A percentile compares a stretch with the other conserved stretches of the same genome.
Evolutionary conservation across 805 yeast genomes (phyloP).

Genomic region (Blastobotrys chiropterorum): DNA sequence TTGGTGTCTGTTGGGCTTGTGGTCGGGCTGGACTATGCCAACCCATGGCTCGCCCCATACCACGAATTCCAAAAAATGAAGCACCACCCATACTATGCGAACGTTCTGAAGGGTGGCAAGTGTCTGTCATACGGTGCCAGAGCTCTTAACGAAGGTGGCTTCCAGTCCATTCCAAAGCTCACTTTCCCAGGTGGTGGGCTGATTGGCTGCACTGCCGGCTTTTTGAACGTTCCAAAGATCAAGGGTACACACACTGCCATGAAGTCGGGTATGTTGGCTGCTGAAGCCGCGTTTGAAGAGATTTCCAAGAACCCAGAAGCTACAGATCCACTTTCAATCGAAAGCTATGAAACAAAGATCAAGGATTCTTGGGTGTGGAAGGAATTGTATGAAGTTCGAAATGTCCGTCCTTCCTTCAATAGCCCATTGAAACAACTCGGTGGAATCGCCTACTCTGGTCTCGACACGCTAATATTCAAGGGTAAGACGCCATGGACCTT

Average conservation of each 20-base stretch:
- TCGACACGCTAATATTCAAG: constrained; percentile 67
- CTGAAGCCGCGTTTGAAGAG: constrained; percentile 64
- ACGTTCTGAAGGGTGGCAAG: constrained; percentile 77
- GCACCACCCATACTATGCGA: constrained; percentile 75
- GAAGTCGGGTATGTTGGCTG: constrained; percentile 93
- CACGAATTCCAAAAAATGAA: constrained; percentile 94
- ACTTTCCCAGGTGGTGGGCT: constrained; percentile 94
- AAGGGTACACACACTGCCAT: constrained; percentile 98
- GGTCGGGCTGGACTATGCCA: constrained; percentile 86
- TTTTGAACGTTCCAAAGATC: constrained; percentile 93
- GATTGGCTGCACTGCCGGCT: constrained; percentile 95
- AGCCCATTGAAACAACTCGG: constrained; percentile 68
- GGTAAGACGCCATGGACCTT: constrained; percentile 91
- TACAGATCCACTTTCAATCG: constrained; percentile 22
- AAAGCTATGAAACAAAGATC: constrained; percentile 58
- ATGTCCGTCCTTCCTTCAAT: constrained; percentile 87
- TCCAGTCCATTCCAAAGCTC: constrained; percentile 84
- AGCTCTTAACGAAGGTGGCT: constrained; percentile 96
- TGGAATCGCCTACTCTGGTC: constrained; percentile 79
- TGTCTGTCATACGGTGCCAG: constrained; percentile 94
- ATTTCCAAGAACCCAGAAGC: constrained; percentile 42
- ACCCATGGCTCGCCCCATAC: constrained; percentile 94
- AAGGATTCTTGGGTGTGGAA: constrained; percentile 78
- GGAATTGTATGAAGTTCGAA: constrained; percentile 80
- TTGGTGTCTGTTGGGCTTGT: constrained; percentile 91